Base-by-base conservation (phyloP, 345 rosid species). In the Syzygium grande region DNA sequence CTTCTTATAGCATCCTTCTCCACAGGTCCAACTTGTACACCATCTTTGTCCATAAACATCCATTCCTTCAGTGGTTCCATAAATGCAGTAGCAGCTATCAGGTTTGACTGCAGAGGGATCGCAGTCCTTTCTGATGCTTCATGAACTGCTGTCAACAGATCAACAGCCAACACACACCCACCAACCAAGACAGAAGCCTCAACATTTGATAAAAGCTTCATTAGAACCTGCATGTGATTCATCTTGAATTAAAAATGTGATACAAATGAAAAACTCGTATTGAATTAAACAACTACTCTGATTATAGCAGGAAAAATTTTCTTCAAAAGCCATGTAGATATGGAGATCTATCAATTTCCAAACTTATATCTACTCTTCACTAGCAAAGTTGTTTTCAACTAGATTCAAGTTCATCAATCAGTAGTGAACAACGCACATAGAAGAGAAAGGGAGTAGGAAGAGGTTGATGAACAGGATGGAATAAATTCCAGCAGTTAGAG, bases 1-100 rank as follows among this genome's bases (percentile, higher is more conserved):
- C 95, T 94, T 95, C 99, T 94, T 86, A 98, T 93, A 88, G 96
- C 95, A 91, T 98, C 99, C 92, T 98, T 98, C 95, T 97, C 97
- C 54, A 98, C 88, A 27, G 99, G 99, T 89, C 99, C 99, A 88
- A 94, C 94, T 92, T 96, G 93, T 85, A 91, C 90, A 88, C 99
- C 98, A 92, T 93, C 92, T 87, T 94, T 93, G 89, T 94, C 97
- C 84, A 93, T 87, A 89, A 94, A 95, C 96, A 94, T 95, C 99
- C 99, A 98, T 92, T 98, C 99, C 93, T 98, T 98, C 51, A 94
- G 97, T 53, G 99, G 97, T 91, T 98, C 99, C 99, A 98, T 96
- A 92, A 98, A 98, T 84, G 99, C 99, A 90, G 97, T 94, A 85
- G 99, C 98, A 87, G 99, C 99, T 90, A 98, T 93, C 91, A 98